A percentile compares a stretch with the other conserved stretches of the same genome.
Evolutionary conservation across 441 rosid genomes (phyloP).

Genomic region (Eruca vesicaria): DNA sequence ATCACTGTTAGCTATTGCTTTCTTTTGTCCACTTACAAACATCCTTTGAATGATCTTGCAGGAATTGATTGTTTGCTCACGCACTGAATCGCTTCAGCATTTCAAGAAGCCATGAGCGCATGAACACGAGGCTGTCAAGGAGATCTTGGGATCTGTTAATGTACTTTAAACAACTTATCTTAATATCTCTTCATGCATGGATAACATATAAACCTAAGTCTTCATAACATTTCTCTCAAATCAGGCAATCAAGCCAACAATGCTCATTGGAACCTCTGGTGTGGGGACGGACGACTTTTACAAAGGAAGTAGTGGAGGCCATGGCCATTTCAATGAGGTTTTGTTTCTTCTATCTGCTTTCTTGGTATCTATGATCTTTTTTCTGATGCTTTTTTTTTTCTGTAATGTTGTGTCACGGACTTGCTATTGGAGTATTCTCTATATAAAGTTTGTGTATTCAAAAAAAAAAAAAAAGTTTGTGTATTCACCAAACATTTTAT

Average conservation of each 20-base stretch:
- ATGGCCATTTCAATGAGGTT: constrained; percentile 77
- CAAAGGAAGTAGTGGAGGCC: constrained; percentile 79
- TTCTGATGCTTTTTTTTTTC: background rate
- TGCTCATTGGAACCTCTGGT: constrained; percentile 81
- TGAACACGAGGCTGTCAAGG: constrained; percentile 62
- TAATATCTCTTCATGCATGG: background rate
- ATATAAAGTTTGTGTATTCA: too few species aligned
- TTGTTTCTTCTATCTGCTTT: background rate
- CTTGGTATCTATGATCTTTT: background rate
- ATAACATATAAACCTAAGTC: background rate
- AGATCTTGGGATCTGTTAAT: constrained; percentile 64
- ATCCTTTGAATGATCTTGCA: constrained; percentile 26
- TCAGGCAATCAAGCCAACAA: constrained; percentile 56
- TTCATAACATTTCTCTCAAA: background rate
- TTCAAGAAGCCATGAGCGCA: constrained; percentile 93
- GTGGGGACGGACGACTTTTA: constrained; percentile 81
- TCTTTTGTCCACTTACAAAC: background rate
- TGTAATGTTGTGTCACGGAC: too few species aligned
- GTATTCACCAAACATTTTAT: too few species aligned
- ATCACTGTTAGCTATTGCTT: background rate
- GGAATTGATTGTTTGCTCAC: constrained; percentile 77
- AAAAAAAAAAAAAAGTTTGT: too few species aligned
- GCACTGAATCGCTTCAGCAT: constrained; percentile 75
- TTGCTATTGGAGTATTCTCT: too few species aligned
- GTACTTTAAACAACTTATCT: constrained; percentile 33